A percentile compares a stretch with the other conserved stretches of the same genome.
Conservation (phyloP, 139 green algal genomes). For the Picochlorum sp. region DNA sequence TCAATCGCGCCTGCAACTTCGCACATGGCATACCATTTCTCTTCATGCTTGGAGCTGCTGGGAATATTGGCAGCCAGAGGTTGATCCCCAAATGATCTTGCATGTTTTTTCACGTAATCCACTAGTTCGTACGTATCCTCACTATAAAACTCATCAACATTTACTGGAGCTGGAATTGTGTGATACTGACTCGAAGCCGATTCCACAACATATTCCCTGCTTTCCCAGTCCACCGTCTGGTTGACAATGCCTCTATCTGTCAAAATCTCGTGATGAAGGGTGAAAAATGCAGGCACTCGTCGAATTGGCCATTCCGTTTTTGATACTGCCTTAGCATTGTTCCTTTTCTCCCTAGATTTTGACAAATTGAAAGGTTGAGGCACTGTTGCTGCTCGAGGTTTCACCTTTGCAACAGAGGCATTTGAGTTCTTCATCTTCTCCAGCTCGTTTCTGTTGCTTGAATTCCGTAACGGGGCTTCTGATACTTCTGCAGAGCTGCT, state of each 20-base stretch:
- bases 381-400: neutral
- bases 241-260: slow-evolving; percentile 14
- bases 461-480: neutral
- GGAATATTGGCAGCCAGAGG: neutral
- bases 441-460: neutral
- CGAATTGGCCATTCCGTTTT: slow-evolving; percentile 9
- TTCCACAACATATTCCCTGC: neutral
- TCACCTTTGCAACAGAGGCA: neutral
- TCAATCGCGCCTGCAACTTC: neutral
- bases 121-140: neutral
- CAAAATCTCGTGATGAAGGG: slow-evolving; percentile 18
- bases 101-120: neutral
- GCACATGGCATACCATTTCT: slow-evolving; percentile 7
- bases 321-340: neutral
- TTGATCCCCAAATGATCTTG: neutral
- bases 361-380: slow-evolving; percentile 9
- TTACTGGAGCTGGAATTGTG: neutral
- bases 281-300: slow-evolving; percentile 15
- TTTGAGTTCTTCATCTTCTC: neutral
- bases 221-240: slow-evolving; percentile 17
- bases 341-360: neutral
- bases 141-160: neutral
- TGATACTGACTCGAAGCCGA: neutral
- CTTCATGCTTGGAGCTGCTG: neutral
- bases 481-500: neutral